Conservation (phyloP, 73 alveolate species). For the Paramecium biaurelia region DNA sequence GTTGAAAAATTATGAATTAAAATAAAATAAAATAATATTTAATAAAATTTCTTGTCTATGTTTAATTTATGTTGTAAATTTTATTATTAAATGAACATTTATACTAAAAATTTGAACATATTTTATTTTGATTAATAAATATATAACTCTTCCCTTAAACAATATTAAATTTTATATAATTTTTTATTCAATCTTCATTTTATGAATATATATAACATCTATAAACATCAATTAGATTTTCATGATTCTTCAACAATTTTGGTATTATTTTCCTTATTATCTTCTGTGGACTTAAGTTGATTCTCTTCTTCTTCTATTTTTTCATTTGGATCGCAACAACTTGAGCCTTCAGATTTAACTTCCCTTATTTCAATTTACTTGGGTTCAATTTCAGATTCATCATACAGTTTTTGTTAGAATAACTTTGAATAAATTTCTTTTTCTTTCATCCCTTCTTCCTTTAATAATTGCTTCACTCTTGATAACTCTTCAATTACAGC, state of each 20-base stretch:
- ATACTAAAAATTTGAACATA: too few relatives aligned
- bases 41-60: too few relatives aligned
- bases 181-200: too few relatives aligned
- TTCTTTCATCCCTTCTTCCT: conserved; percentile 66
- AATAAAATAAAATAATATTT: too few relatives aligned
- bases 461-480: conserved; percentile 60
- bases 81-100: too few relatives aligned
- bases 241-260: neutral
- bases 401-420: conserved; percentile 81
- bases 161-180: too few relatives aligned
- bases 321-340: neutral
- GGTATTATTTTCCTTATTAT: too few relatives aligned
- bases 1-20: too few relatives aligned
- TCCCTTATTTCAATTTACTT: neutral
- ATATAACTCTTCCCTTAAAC: too few relatives aligned
- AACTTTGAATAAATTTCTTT: conserved; percentile 71
- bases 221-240: neutral
- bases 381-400: conserved; percentile 62
- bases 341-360: neutral
- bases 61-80: too few relatives aligned
- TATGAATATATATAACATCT: too few relatives aligned
- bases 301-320: neutral
- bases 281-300: neutral
- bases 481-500: conserved; percentile 73
- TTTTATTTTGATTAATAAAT: too few relatives aligned